Evolutionary conservation across 257 asterid species (phyloP), one percentile per base, ranked within the genome.

Genomic region (Fraxinus americana): DNA sequence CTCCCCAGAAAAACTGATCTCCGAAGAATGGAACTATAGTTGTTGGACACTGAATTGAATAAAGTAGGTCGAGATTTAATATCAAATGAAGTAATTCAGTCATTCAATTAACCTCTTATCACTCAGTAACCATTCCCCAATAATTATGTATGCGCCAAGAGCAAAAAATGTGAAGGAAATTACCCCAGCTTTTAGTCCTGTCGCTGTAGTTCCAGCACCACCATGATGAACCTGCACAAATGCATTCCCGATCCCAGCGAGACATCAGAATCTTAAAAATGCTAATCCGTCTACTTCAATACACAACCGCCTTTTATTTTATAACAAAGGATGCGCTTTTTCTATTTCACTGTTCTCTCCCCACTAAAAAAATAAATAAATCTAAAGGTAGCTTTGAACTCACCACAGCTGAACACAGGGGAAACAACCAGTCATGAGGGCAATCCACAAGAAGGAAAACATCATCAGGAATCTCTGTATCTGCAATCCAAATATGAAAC

Each of bases 371-470:
- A 2, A 77, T 45, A 68, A 12, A 77, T 48, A 63, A 70, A 29
- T 66, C 43, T 36, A 72, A 73, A 17, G 59, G 57, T 36, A 77
- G 78, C 71, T 69, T 76, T 65, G 27, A 81, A 87, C 98, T 87
- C 84, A 96, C 99, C 91, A 96, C 99, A 72, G 99, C 97, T 10
- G 98, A 89, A 67, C 99, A 96, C 77, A 83, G 97, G 85, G 99
- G 96, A 86, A 96, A 96, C 82, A 96, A 81, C 99, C 99, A 93
- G 84, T 96, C 99, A 67, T 96, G 99, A 79, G 99, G 99, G 85
- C 96, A 93, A 82, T 96, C 98, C 76, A 82, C 86, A 0, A 96
- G 88, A 69, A 89, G 90, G 88, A 86, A 93, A 71, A 96, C 95
- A 76, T 87, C 81, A 76, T 90, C 96, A 0, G 98, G 95, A 50